Conservation (phyloP, 441 rosid species). For the Syzygium malaccense region DNA sequence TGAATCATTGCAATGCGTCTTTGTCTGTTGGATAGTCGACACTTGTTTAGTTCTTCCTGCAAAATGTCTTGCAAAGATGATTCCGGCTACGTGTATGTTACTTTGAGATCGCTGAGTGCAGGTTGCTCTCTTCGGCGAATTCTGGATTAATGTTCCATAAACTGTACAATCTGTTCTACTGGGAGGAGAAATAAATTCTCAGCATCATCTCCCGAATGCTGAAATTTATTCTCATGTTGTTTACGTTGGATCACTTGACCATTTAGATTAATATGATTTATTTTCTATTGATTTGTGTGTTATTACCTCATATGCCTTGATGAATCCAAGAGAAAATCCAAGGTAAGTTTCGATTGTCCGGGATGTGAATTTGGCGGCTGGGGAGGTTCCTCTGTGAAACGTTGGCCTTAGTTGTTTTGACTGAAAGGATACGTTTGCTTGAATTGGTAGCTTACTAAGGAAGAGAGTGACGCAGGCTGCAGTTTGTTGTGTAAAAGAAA, state of each 20-base stretch:
- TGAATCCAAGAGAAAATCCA: background rate
- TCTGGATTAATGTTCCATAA: background rate
- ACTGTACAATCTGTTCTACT: background rate
- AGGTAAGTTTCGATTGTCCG: background rate
- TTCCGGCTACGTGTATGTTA: background rate
- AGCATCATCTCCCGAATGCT: background rate
- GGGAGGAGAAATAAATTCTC: background rate
- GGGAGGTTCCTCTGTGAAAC: background rate
- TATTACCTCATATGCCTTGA: background rate
- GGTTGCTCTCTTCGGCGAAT: background rate
- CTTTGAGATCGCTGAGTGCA: background rate
- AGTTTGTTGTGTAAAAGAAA: background rate
- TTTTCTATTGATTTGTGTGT: background rate
- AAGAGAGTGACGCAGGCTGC: background rate
- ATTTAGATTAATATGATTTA: background rate
- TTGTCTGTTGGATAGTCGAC: background rate
- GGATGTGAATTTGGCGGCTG: background rate
- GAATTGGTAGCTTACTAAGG: background rate
- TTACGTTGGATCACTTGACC: background rate
- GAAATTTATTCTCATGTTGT: background rate
- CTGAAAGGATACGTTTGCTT: background rate
- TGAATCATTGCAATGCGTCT: background rate
- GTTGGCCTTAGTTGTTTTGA: background rate
- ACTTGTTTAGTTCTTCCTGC: background rate
- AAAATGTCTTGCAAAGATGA: background rate